These are phyloP conservation scores for Saprolegnia diclina DNA, from an alignment of 352 stramenopile genomes.

Conservation along the genomic window DNA sequence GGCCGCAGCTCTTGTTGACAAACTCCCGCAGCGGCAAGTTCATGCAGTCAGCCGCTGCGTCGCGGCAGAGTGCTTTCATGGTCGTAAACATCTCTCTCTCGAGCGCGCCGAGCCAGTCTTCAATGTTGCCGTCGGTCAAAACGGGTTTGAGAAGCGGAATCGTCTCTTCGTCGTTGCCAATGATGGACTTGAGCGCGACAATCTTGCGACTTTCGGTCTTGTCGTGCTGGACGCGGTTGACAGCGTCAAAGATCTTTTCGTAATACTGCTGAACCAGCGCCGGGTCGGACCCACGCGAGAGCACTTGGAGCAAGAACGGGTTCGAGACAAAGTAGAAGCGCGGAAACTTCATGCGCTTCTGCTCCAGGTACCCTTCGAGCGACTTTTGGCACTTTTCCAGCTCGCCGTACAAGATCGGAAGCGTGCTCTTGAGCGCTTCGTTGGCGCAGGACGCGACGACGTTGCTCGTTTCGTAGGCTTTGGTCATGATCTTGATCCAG, in stretches of 20 bases:
- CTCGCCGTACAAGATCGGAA: conserved; percentile 84
- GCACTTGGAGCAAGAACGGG: conserved; percentile 81
- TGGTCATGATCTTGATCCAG: conserved; percentile 86
- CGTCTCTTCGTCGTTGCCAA: conserved; percentile 65
- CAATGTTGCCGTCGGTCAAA: conserved; percentile 67
- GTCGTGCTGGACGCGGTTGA: conserved; percentile 74
- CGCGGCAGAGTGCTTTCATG: conserved; percentile 56
- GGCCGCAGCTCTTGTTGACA: conserved; percentile 60
- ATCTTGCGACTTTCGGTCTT: conserved; percentile 54
- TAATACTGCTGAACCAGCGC: conserved; percentile 78
- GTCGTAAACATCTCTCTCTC: conserved; percentile 66
- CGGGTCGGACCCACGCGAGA: conserved; percentile 81
- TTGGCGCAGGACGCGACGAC: conserved; percentile 79
- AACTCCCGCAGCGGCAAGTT: conserved; percentile 52
- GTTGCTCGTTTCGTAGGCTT: conserved; percentile 68
- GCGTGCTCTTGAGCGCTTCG: conserved; percentile 71
- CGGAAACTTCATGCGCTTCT: conserved; percentile 88
- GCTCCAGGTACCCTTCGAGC: conserved; percentile 87
- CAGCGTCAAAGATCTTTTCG: conserved; percentile 82
- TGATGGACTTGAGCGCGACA: conserved; percentile 64
- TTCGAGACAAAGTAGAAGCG: conserved; percentile 92
- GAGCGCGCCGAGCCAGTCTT: conserved; percentile 70
- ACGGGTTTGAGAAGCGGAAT: conserved; percentile 56
- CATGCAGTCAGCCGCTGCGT: conserved; percentile 50
- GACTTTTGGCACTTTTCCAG: conserved; percentile 90